Conservation (phyloP, 73 alveolate genomes). For the Paramecium caudatum region DNA sequence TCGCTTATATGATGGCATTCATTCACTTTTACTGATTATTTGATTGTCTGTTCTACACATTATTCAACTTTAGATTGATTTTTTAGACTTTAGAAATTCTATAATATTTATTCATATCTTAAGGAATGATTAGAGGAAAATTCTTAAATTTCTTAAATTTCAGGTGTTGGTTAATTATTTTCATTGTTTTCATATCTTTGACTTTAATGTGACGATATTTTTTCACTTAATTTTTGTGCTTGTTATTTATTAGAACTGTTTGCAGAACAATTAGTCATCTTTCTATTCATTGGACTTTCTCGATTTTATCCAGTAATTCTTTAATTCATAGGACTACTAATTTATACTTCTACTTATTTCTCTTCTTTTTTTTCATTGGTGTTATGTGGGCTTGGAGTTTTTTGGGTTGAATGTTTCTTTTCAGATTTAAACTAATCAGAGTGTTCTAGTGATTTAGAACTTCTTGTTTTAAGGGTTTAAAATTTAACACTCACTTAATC, state of each 20-base stretch:
- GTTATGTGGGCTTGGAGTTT: background rate
- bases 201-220: background rate
- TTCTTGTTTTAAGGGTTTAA: no score
- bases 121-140: background rate
- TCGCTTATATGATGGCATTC: constrained; percentile 64
- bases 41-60: background rate
- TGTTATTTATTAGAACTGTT: no score
- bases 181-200: background rate
- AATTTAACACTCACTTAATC: no score
- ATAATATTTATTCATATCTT: constrained; percentile 29
- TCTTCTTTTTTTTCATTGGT: no score
- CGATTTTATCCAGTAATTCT: no score
- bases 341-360: no score
- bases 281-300: background rate
- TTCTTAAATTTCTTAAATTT: background rate
- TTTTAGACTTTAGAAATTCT: constrained; percentile 44
- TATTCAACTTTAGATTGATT: background rate
- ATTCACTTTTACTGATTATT: constrained; percentile 30
- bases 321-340: no score
- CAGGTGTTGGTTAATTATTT: background rate
- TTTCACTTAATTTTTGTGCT: background rate
- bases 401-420: no score
- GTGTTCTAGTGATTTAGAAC: background rate
- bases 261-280: background rate
- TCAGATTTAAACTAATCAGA: no score